Percentiles rank a stretch among this genome's conserved stretches.
phyloP scores from a whole-genome alignment of 2,329 filamentous ascomycete species.

The Plenodomus lindquistii region DNA sequence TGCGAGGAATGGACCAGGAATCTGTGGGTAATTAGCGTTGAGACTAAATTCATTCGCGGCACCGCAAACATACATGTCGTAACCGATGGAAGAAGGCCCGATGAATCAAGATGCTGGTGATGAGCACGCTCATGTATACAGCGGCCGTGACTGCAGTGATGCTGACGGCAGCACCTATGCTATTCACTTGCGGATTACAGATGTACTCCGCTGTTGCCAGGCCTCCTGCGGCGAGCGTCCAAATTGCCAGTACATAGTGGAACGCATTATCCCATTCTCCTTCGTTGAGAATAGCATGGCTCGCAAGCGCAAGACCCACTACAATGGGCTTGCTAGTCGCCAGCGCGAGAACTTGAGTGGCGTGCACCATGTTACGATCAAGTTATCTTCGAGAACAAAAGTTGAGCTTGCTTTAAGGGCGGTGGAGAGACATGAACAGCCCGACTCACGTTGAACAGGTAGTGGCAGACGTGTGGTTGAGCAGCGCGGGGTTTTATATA shows the following conservation, averaged over 20 bases:
- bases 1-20: constrained; percentile 45
- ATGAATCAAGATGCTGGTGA: constrained; percentile 45
- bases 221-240: constrained; percentile 18
- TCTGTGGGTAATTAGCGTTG: constrained; percentile 14
- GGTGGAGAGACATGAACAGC: neutral
- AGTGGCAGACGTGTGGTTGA: neutral
- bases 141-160: constrained; percentile 12
- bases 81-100: constrained; percentile 48
- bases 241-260: constrained; percentile 17
- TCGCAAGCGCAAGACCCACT: constrained; percentile 24
- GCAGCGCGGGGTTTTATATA: neutral
- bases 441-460: neutral
- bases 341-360: constrained; percentile 7
- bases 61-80: constrained; percentile 27
- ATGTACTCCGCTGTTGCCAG: constrained; percentile 22
- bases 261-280: constrained; percentile 30
- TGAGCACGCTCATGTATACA: constrained; percentile 27
- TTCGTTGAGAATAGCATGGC: constrained; percentile 25
- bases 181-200: constrained; percentile 11
- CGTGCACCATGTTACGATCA: neutral
- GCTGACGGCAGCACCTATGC: constrained; percentile 11
- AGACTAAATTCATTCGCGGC: neutral
- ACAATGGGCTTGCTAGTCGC: constrained; percentile 24
- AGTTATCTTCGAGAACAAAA: neutral
- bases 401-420: neutral